Base-by-base conservation (phyloP, 2,329 filamentous ascomycete genomes). In the Aspergillus neotritici region DNA sequence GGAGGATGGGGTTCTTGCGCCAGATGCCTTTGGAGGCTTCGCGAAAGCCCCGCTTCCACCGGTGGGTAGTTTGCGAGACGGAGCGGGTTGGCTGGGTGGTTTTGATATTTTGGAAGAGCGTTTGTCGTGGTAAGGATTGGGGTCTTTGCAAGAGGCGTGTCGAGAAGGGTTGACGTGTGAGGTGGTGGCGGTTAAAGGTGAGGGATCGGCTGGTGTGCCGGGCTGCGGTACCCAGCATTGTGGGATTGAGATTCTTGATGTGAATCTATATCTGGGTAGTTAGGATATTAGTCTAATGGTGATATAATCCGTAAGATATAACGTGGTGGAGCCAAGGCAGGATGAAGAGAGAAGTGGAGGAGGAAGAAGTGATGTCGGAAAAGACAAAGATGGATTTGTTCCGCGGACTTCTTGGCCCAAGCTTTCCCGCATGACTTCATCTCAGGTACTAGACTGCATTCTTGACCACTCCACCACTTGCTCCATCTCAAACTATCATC, bases 1-100 rank as follows among this genome's bases (percentile, higher is more conserved):
- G 63, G 36, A 68, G 50, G 41, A 72, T 54, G 4, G 70, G 69
- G 48, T 70, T 64, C 50, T 67, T 67, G 53, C 64, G 64, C 64
- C 66, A 68, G 41, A 69, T 66, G 15, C 60, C 64, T 44, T 61
- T 62, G 5, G 55, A 63, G 12, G 66, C 64, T 51, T 65, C 56
- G 11, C 59, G 62, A 49, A 64, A 63, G 41, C 55, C 57, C 46
- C 58, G 55, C 16, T 55, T 54, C 29, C 66, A 49, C 40, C 60
- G 62, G 36, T 66, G 60, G 12, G 47, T 31, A 33, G 21, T 3
- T 9, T 55, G 62, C 40, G 51, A 51, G 36, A 62, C 42, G 40
- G 55, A 45, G 17, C 64, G 62, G 41, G 17, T 39, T 43, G 28
- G 11, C 4, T 25, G 12, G 13, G 16, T n/a, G 11, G 4, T 34